phyloP scores from a whole-genome alignment of 495 filamentous ascomycete species.

The Penicillium soppii region DNA sequence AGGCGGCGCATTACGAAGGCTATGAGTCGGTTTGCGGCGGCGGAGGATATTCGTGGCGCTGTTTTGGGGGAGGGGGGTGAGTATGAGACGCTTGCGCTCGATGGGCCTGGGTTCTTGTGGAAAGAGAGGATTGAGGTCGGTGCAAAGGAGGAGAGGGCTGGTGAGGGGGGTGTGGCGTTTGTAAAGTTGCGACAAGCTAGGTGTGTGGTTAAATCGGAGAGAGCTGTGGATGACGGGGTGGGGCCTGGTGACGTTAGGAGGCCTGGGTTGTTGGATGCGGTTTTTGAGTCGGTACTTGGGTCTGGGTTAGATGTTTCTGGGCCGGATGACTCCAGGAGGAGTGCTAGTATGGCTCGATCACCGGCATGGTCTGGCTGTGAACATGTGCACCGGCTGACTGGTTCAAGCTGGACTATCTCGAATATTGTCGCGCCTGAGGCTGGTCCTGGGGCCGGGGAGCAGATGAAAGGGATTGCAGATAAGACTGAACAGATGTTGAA shows the following conservation, averaged over 20 bases:
- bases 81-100: slow-evolving; percentile 89
- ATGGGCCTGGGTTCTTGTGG: slow-evolving; percentile 73
- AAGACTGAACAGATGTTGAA: slow-evolving; percentile 36
- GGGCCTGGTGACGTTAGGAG: slow-evolving; percentile 35
- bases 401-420: slow-evolving; percentile 36
- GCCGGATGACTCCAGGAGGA: neutral
- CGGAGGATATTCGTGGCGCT: slow-evolving; percentile 57
- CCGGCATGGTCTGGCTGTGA: slow-evolving; percentile 14
- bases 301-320: neutral
- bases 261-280: slow-evolving; percentile 46
- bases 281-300: slow-evolving; percentile 23
- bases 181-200: slow-evolving; percentile 57
- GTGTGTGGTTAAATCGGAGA: slow-evolving; percentile 47
- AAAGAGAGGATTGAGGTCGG: slow-evolving; percentile 66
- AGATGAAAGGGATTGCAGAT: slow-evolving; percentile 44
- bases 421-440: slow-evolving; percentile 46
- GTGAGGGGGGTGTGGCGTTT: slow-evolving; percentile 71
- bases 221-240: slow-evolving; percentile 30
- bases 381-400: slow-evolving; percentile 18
- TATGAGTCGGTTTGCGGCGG: slow-evolving; percentile 65
- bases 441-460: slow-evolving; percentile 35
- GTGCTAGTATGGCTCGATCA: neutral
- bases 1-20: slow-evolving; percentile 56
- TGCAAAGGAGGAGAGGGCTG: slow-evolving; percentile 53
- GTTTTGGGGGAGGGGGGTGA: slow-evolving; percentile 92